phyloP scores from a whole-genome alignment of 345 rosid species.

The Citrus australasica region DNA sequence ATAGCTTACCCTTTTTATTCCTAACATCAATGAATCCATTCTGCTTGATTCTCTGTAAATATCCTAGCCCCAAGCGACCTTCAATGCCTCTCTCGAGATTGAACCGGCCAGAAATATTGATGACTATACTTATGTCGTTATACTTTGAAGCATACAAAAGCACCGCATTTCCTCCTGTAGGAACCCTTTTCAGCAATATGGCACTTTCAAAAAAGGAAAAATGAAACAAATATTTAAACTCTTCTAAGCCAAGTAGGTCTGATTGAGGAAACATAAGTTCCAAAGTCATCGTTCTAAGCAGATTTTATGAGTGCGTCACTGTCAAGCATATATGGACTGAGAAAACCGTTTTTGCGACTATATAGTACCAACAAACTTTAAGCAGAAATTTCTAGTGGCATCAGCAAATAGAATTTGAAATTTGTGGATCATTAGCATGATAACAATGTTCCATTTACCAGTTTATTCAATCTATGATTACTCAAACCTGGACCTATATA shows the following conservation, averaged over 20 bases:
- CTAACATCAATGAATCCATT: conserved; percentile 64
- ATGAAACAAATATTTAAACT: background rate
- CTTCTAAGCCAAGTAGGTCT: background rate
- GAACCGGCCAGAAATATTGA: conserved; percentile 80
- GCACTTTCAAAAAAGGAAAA: background rate
- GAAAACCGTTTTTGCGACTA: background rate
- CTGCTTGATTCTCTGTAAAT: conserved; percentile 53
- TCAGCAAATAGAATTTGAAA: background rate
- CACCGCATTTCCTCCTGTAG: conserved; percentile 83
- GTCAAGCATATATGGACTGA: background rate
- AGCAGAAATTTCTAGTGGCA: background rate
- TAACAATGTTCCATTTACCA: background rate
- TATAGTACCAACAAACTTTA: background rate
- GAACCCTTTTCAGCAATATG: conserved; percentile 10
- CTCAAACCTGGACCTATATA: background rate
- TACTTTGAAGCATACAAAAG: conserved; percentile 82
- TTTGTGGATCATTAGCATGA: background rate
- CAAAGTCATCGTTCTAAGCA: background rate
- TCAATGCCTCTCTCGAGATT: conserved; percentile 67
- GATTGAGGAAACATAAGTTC: background rate
- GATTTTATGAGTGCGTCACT: background rate
- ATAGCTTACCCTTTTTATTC: conserved; percentile 51
- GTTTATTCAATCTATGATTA: background rate
- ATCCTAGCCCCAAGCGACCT: conserved; percentile 68
- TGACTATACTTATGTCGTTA: conserved; percentile 45